Evolutionary conservation across 192 early-diverging fungal species (phyloP).

Genomic region (Podila verticillata): DNA sequence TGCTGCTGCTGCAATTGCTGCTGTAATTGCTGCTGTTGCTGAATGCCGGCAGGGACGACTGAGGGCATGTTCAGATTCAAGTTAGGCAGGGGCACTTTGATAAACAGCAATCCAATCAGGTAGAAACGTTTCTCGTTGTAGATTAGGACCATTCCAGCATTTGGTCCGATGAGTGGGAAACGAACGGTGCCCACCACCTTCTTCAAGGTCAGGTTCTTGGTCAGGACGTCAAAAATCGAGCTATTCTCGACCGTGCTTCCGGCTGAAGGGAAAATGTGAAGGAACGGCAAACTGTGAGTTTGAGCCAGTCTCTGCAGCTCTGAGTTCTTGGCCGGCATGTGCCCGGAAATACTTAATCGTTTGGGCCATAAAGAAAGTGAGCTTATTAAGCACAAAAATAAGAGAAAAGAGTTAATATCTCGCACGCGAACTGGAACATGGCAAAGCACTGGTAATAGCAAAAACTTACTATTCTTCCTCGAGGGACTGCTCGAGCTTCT

Average conservation of each 20-base stretch:
- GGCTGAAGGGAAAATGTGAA: slow-evolving; percentile 39
- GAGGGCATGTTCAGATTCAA: slow-evolving; percentile 2
- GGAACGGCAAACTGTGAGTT: slow-evolving; percentile 31
- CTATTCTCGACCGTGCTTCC: slow-evolving; percentile 33
- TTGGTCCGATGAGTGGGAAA: slow-evolving; percentile 39
- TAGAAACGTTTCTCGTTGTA: slow-evolving; percentile 42
- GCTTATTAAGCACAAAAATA: neutral
- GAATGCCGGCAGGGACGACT: neutral
- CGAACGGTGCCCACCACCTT: slow-evolving; percentile 39
- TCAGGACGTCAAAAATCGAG: slow-evolving; percentile 32
- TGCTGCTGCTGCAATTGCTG: slow-evolving; percentile 15
- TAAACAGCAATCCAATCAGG: slow-evolving; percentile 37
- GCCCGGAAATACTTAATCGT: slow-evolving; percentile 19
- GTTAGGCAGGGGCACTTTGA: slow-evolving; percentile 44
- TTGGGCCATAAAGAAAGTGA: slow-evolving; percentile 41
- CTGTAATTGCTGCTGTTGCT: slow-evolving; percentile 23
- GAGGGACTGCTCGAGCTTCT: slow-evolving; percentile 36
- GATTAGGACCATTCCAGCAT: slow-evolving; percentile 43
- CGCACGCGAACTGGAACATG: neutral
- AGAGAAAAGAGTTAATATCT: neutral
- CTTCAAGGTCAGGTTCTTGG: slow-evolving; percentile 27
- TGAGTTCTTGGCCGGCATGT: slow-evolving; percentile 44
- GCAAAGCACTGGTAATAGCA: neutral
- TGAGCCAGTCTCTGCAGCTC: slow-evolving; percentile 41
- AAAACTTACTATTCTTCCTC: slow-evolving; percentile 45